Base-by-base conservation (phyloP, 345 rosid genomes). In the Hirschfeldia incana region DNA sequence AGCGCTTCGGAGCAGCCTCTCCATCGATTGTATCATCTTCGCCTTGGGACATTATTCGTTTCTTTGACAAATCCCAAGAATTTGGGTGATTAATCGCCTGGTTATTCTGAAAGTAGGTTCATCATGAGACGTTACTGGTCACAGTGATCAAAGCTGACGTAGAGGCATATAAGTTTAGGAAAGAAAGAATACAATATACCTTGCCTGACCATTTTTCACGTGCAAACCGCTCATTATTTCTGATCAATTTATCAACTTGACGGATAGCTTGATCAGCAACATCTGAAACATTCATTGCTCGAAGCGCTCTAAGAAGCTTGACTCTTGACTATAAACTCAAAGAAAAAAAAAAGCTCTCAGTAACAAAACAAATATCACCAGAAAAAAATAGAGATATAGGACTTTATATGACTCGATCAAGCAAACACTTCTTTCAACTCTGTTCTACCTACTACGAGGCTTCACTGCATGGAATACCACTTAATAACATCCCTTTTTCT, bases 241-340 rank as follows among this genome's bases (percentile, higher is more conserved):
- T 93, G 21, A 91, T 84, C 81, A 86, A 80, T 86, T 93, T 93
- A 80, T 93, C 99, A 76, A 91, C 94, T 85, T 91, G 99, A 64
- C 99, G 89, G 76, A 95, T 84, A 78, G 85, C 98, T 81, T 93
- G 98, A 79, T 95, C 99, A 30, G 96, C 99, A 36, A 93, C 97
- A 86, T 95, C 97, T 75, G 93, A 93, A 77, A 96, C 97, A 87
- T 90, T 93, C 92, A 95, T 85, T 74, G 89, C 86, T 78, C 93
- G 91, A 67, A 95, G 78, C 73, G 88, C 94, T 90, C 88, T 83
- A 60, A 91, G 79, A 83, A 95, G 80, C 85, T 79, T 89, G 72
- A 93, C 99, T 81, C 98, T 89, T 46, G 98, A 89, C 99, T 95
- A 91, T 21, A 79, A 74, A 74, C 29, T 5, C 27, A 29, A 1